These are phyloP conservation scores for Xerocomus spinulosus DNA, from an alignment of 768 basidiomycete genomes.

Conservation along the genomic window DNA sequence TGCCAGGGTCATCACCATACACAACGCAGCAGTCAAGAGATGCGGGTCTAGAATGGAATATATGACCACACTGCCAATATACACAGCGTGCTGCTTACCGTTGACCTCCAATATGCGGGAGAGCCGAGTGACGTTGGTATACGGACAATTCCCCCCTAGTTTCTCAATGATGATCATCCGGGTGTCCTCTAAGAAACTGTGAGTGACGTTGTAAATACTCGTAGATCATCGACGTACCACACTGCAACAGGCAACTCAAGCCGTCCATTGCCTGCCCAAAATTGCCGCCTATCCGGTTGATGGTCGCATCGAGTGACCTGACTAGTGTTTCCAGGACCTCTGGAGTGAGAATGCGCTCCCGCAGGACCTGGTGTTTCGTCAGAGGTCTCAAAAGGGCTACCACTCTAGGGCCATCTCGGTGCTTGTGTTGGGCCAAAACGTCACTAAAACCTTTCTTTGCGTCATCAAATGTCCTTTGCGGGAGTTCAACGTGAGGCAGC, in stretches of 20 bases:
- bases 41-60: conserved; percentile 2
- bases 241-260: conserved; percentile 14
- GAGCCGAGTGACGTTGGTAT: conserved; percentile 6
- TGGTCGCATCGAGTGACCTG: conserved; percentile 10
- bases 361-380: conserved; percentile 14
- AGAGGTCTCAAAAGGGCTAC: conserved; percentile 21
- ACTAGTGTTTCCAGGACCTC: conserved; percentile 13
- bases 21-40: conserved; percentile 14
- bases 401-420: conserved; percentile 18
- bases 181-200: conserved; percentile 8
- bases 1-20: conserved; percentile 15
- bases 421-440: conserved; percentile 12
- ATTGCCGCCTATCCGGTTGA: neutral
- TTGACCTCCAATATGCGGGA: conserved; percentile 13
- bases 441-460: conserved; percentile 12
- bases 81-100: conserved; percentile 1
- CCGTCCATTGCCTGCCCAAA: conserved; percentile 23
- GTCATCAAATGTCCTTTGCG: conserved; percentile 3
- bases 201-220: neutral
- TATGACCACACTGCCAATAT: neutral
- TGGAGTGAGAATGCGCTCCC: conserved; percentile 10
- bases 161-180: conserved; percentile 5
- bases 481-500: neutral
- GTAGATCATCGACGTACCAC: conserved; percentile 6
- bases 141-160: neutral